These are phyloP conservation scores for Daldinia caldariorum DNA, from an alignment of 495 filamentous ascomycete genomes.

Conservation along the genomic window DNA sequence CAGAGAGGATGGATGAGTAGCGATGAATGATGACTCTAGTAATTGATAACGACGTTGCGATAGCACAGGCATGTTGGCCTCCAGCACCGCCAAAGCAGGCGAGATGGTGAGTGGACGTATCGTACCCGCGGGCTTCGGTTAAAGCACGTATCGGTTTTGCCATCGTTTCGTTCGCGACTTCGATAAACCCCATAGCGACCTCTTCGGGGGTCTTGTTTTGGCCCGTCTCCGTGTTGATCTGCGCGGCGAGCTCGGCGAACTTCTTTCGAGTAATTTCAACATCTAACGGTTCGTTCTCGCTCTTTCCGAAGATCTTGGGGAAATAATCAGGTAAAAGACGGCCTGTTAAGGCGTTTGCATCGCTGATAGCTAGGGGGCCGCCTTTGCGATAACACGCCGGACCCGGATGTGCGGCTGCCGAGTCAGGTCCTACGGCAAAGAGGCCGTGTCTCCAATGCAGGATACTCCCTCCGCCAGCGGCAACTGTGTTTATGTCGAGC, in stretches of 20 bases:
- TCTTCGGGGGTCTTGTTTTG: slow-evolving; percentile 77
- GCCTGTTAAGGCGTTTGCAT: slow-evolving; percentile 82
- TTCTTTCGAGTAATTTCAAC: slow-evolving; percentile 69
- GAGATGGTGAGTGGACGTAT: slow-evolving; percentile 77
- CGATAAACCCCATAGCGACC: slow-evolving; percentile 79
- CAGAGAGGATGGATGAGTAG: slow-evolving; percentile 83
- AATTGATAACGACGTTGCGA: slow-evolving; percentile 79
- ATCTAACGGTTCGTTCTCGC: slow-evolving; percentile 79
- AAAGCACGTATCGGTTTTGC: slow-evolving; percentile 78
- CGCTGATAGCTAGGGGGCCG: slow-evolving; percentile 79
- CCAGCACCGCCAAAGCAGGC: slow-evolving; percentile 85
- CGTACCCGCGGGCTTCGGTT: slow-evolving; percentile 81
- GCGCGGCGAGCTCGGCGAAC: slow-evolving; percentile 72
- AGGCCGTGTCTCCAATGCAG: slow-evolving; percentile 82
- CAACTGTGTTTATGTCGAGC: slow-evolving; percentile 87
- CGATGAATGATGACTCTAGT: slow-evolving; percentile 76
- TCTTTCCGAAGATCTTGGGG: slow-evolving; percentile 85
- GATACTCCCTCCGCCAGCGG: slow-evolving; percentile 83
- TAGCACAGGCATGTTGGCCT: slow-evolving; percentile 83
- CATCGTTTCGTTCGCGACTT: slow-evolving; percentile 88
- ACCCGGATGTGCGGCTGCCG: slow-evolving; percentile 83
- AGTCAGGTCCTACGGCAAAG: slow-evolving; percentile 86
- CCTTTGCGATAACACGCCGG: slow-evolving; percentile 87
- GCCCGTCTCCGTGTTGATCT: slow-evolving; percentile 68
- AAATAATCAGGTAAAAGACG: slow-evolving; percentile 84